A percentile compares a stretch with the other conserved stretches of the same genome.
Conservation (phyloP, 164 flowering plant genomes). For the Liriodendron chinense region DNA sequence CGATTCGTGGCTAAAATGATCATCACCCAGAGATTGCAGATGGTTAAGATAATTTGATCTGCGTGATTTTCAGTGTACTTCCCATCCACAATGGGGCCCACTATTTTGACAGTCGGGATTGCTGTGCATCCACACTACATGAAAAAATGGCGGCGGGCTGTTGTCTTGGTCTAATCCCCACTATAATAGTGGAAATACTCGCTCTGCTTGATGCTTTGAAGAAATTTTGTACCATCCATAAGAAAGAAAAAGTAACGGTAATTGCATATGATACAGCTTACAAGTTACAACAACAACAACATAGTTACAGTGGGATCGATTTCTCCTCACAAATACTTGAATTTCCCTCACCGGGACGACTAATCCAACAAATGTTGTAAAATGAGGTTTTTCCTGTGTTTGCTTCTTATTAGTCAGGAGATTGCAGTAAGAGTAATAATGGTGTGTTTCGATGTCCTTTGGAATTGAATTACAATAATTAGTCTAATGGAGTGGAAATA, state of each 20-base stretch:
- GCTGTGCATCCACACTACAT: too few relatives aligned
- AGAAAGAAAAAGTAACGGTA: background rate
- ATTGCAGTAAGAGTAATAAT: background rate
- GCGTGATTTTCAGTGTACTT: too few relatives aligned
- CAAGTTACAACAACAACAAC: too few relatives aligned
- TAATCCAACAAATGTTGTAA: background rate
- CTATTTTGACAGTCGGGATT: too few relatives aligned
- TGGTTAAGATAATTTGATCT: too few relatives aligned
- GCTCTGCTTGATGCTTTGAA: background rate
- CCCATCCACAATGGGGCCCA: too few relatives aligned
- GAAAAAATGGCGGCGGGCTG: background rate
- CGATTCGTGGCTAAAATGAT: background rate
- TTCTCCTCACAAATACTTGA: background rate
- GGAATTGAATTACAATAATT: background rate
- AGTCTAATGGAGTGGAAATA: background rate
- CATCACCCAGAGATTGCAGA: too few relatives aligned
- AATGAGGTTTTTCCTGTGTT: background rate
- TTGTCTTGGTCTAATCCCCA: background rate
- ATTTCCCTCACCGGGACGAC: background rate
- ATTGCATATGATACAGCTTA: too few relatives aligned
- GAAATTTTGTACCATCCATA: background rate
- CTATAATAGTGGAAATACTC: too few relatives aligned
- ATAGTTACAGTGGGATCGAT: too few relatives aligned
- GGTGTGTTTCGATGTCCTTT: background rate
- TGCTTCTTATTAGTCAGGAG: background rate